These are phyloP conservation scores for Trichosanthes cucumerina DNA, from an alignment of 306 rosid genomes.

Conservation along the genomic window DNA sequence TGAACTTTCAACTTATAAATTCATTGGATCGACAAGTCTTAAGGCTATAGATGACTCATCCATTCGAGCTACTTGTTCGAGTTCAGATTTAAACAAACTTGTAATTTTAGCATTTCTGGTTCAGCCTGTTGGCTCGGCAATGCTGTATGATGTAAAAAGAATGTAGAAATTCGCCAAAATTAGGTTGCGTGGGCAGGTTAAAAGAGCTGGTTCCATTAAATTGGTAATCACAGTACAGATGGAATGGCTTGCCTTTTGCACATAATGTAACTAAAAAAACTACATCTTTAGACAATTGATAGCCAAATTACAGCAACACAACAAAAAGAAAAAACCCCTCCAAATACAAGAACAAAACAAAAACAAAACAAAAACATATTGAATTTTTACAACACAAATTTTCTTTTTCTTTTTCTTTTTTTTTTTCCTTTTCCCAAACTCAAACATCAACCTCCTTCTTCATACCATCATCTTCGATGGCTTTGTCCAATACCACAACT, in stretches of 20 bases:
- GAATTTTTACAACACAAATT: slow-evolving; percentile 44
- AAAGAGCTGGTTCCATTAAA: background rate
- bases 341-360: slow-evolving; percentile 19
- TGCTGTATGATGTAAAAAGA: background rate
- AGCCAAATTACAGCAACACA: slow-evolving; percentile 36
- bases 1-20: too few relatives aligned
- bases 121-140: background rate
- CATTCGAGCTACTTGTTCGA: too few relatives aligned
- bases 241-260: background rate
- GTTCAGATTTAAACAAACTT: background rate
- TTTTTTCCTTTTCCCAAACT: background rate
- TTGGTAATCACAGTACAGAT: background rate
- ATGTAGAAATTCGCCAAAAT: background rate
- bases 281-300: slow-evolving; percentile 25
- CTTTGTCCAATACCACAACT: slow-evolving; percentile 62
- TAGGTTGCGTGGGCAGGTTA: background rate
- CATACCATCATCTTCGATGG: slow-evolving; percentile 47
- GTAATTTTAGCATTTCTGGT: background rate
- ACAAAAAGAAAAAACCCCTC: slow-evolving; percentile 38
- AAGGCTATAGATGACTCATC: too few relatives aligned
- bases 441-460: slow-evolving; percentile 48
- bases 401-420: background rate
- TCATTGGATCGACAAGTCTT: too few relatives aligned
- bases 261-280: slow-evolving; percentile 15
- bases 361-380: slow-evolving; percentile 13